Evolutionary conservation across 768 basidiomycete genomes (phyloP), one percentile per base, ranked within the genome.

Genomic region (Fibroporia radiculosa): DNA sequence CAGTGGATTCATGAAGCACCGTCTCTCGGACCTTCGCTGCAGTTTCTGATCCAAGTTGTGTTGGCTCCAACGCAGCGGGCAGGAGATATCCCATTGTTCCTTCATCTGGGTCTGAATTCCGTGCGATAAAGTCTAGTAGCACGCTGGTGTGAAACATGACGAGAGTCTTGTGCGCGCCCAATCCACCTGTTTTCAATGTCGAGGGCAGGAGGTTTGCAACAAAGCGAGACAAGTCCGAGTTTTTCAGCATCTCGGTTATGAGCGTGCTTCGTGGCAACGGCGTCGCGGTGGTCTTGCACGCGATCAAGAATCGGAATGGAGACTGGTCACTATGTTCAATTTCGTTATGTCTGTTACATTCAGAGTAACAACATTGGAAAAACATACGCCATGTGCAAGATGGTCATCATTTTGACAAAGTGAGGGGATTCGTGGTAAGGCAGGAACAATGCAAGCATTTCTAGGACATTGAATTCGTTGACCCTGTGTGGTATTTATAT

Each of bases 371-470:
- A 44, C 19, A 3, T 32, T 6, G 10, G 13, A 34, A 22, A 23
- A 18, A 66, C 78, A 20, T 52, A 88, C 86, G 74, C 71, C 45
- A 91, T 74, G 54, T 83, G 77, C 42, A 97, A 66, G 54, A 99
- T 91, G 2, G 86, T 79, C 20, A 96, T 70, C 74, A 97, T 89
- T 55, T 96, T 95, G 7, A 84, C 75, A 62, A 98, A 98, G 60
- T 97, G 92, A 0, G 88, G 82, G 4, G 93, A 87, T 53, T 93
- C 90, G 56, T 98, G 92, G 59, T 95, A 97, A 0, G 96, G 96
- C 24, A 97, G 66, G 64, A 98, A 98, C 19, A 92, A 69, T 6
- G 81, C 66, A 5, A 98, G 71, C 22, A 93, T 59, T 19, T 75
- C 73, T 43, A 84, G 75, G 43, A 93, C 73, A 56, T 98, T 96